Evolutionary conservation across 768 basidiomycete species (phyloP).

Genomic region (Naganishia friedmannii): DNA sequence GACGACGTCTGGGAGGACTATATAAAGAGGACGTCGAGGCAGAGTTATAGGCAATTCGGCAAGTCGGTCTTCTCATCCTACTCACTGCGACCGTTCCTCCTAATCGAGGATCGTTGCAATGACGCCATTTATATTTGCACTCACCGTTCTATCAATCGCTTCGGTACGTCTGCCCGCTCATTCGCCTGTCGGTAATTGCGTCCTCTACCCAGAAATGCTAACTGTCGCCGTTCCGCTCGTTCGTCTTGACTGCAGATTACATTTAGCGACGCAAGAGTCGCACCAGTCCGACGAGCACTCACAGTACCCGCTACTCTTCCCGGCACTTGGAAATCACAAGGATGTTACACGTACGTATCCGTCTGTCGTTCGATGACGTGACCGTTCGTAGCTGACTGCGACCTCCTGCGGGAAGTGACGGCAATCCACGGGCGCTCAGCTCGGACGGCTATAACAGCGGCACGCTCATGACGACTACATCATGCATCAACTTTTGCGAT

Average conservation of each 20-base stretch:
- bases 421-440: conserved; percentile 61
- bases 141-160: background rate
- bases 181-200: background rate
- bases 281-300: background rate
- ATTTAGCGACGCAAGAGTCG: background rate
- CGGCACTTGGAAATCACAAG: conserved; percentile 38
- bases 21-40: background rate
- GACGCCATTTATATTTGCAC: background rate
- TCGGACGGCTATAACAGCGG: conserved; percentile 53
- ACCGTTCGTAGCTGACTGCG: background rate
- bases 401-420: conserved; percentile 57
- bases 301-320: conserved; percentile 32
- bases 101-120: conserved; percentile 1
- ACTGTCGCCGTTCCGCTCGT: background rate
- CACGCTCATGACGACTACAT: conserved; percentile 62
- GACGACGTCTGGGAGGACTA: background rate
- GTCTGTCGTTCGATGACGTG: background rate
- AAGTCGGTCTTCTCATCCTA: background rate
- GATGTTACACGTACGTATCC: conserved; percentile 39
- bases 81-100: background rate
- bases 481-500: conserved; percentile 57
- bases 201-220: background rate
- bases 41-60: background rate
- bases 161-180: background rate
- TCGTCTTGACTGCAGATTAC: background rate